Evolutionary conservation across 2,329 filamentous ascomycete species (phyloP).

Genomic region (Aaosphaeria pasadenensis): DNA sequence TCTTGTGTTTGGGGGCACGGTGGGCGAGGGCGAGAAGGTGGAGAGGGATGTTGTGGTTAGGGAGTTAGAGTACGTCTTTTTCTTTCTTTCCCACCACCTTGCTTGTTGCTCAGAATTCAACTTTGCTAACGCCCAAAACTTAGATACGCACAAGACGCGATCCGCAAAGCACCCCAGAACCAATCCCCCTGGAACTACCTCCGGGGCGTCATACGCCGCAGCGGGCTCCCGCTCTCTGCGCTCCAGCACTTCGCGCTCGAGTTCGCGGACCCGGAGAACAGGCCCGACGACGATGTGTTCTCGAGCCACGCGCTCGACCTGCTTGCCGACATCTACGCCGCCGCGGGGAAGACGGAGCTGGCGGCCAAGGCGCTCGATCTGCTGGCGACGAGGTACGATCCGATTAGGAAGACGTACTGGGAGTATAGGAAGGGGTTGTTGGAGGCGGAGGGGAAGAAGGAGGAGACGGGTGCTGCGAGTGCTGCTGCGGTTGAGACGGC

Average conservation of each 20-base stretch:
- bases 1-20: conserved; percentile 68
- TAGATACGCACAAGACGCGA: conserved; percentile 63
- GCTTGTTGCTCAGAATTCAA: neutral
- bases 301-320: conserved; percentile 67
- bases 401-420: conserved; percentile 90
- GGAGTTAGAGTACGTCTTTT: conserved; percentile 63
- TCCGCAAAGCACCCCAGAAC: conserved; percentile 83
- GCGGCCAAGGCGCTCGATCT: conserved; percentile 70
- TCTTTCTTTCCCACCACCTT: conserved; percentile 5
- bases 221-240: conserved; percentile 48
- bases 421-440: conserved; percentile 61
- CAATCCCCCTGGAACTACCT: conserved; percentile 94
- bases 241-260: conserved; percentile 54
- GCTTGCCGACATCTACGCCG: conserved; percentile 64
- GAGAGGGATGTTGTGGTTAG: conserved; percentile 61
- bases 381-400: conserved; percentile 83
- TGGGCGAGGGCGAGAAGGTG: conserved; percentile 37
- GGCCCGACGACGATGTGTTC: conserved; percentile 48
- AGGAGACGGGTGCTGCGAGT: conserved; percentile 7
- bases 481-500: conserved; percentile 12
- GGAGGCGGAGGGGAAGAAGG: conserved; percentile 1
- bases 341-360: conserved; percentile 52
- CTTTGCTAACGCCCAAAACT: neutral
- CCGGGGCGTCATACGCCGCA: conserved; percentile 69
- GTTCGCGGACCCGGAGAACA: conserved; percentile 50